Conservation (phyloP, 495 filamentous ascomycete genomes). For the Penicillium turbatum region DNA sequence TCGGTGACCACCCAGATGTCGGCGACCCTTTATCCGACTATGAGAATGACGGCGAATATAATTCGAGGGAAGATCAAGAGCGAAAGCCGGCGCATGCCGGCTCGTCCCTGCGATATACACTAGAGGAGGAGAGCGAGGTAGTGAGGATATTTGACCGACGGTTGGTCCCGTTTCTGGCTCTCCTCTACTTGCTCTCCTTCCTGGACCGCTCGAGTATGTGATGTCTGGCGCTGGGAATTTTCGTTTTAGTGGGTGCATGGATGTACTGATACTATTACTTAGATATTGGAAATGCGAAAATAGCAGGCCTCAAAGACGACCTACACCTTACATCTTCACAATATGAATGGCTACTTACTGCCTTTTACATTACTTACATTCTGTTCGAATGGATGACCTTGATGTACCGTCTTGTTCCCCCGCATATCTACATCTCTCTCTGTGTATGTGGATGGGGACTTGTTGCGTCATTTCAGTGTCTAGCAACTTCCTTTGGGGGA, state of each 20-base stretch:
- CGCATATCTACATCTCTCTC: constrained; percentile 55
- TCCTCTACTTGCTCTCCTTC: constrained; percentile 79
- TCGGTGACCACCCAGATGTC: constrained; percentile 17
- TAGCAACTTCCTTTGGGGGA: constrained; percentile 51
- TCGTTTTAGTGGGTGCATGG: background rate
- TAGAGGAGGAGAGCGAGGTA: constrained; percentile 68
- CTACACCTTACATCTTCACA: constrained; percentile 51
- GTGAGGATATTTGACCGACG: constrained; percentile 68
- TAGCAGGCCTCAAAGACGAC: constrained; percentile 67
- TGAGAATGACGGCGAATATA: constrained; percentile 26
- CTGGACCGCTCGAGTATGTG: constrained; percentile 73
- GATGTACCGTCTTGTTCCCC: constrained; percentile 52
- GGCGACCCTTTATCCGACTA: constrained; percentile 22
- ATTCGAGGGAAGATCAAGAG: constrained; percentile 31
- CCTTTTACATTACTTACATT: constrained; percentile 70
- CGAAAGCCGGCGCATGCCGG: constrained; percentile 14
- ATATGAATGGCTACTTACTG: constrained; percentile 65
- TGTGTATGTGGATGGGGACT: constrained; percentile 52
- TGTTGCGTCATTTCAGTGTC: constrained; percentile 65
- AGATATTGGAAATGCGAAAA: constrained; percentile 79
- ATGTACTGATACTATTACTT: constrained; percentile 3
- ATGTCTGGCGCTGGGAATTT: constrained; percentile 15
- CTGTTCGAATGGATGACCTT: constrained; percentile 69
- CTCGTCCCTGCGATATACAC: constrained; percentile 51
- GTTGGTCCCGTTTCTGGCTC: constrained; percentile 73